phyloP scores from a whole-genome alignment of 495 filamentous ascomycete genomes.

The Hyaloscypha finlandica region DNA sequence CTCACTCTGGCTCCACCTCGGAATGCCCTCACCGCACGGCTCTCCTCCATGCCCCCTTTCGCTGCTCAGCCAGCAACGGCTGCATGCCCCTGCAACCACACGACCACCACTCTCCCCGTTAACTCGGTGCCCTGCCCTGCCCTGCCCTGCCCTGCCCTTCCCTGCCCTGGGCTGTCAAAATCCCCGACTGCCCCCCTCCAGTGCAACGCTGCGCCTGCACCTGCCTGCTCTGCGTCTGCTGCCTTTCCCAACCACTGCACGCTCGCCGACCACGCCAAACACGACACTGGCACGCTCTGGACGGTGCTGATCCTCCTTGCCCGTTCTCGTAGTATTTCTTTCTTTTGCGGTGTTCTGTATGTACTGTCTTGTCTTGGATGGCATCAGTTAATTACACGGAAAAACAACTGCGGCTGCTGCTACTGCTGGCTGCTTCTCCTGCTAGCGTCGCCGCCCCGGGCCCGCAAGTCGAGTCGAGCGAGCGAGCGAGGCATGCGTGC shows the following conservation, averaged over 20 bases:
- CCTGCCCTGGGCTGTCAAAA: neutral
- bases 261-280: neutral
- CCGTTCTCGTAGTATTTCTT: too few relatives aligned
- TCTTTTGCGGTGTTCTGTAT: too few relatives aligned
- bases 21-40: neutral
- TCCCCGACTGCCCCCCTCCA: neutral
- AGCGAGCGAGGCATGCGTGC: neutral
- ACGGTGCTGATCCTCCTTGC: too few relatives aligned
- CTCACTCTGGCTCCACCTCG: neutral
- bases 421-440: neutral
- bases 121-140: neutral
- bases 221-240: neutral
- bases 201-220: neutral
- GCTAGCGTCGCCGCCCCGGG: neutral
- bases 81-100: neutral
- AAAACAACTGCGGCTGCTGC: neutral
- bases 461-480: neutral
- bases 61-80: neutral
- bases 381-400: neutral
- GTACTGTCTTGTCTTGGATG: neutral
- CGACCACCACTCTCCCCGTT: neutral
- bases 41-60: neutral
- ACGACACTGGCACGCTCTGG: neutral
- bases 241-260: neutral
- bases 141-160: too few relatives aligned